Evolutionary conservation across 441 rosid genomes (phyloP).

Genomic region (Breynia disticha): DNA sequence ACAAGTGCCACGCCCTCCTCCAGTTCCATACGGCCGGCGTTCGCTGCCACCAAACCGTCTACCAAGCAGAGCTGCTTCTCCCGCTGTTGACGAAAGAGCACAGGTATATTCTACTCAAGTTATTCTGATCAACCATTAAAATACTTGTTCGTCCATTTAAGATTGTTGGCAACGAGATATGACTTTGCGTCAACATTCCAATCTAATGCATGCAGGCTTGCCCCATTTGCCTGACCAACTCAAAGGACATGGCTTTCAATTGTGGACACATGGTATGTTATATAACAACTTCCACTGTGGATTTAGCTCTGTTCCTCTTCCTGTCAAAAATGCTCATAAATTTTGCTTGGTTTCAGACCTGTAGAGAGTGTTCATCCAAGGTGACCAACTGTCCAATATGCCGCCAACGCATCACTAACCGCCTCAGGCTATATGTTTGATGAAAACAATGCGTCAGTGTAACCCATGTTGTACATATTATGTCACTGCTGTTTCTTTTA

Average conservation of each 20-base stretch:
- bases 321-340: not conserved
- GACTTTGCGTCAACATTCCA: not conserved
- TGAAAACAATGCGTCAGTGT: too few relatives aligned
- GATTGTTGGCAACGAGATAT: not conserved
- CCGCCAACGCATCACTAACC: conserved; percentile 47
- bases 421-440: conserved; percentile 55
- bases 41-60: conserved; percentile 14
- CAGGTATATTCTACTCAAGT: conserved; percentile 27
- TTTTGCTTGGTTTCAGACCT: conserved; percentile 37
- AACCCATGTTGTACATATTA: too few relatives aligned
- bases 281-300: not conserved
- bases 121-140: not conserved
- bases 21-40: conserved; percentile 28
- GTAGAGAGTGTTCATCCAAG: conserved; percentile 54
- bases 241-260: conserved; percentile 55
- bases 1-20: conserved; percentile 59
- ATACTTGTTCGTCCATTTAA: not conserved
- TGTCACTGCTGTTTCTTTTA: too few relatives aligned
- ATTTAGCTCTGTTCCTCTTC: not conserved
- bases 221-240: conserved; percentile 62
- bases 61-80: conserved; percentile 23
- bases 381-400: conserved; percentile 67
- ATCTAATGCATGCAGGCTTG: conserved; percentile 42
- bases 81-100: conserved; percentile 32
- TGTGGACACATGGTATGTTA: conserved; percentile 76